These are phyloP conservation scores for Salix suchowensis DNA, from an alignment of 345 rosid genomes.

Conservation along the genomic window DNA sequence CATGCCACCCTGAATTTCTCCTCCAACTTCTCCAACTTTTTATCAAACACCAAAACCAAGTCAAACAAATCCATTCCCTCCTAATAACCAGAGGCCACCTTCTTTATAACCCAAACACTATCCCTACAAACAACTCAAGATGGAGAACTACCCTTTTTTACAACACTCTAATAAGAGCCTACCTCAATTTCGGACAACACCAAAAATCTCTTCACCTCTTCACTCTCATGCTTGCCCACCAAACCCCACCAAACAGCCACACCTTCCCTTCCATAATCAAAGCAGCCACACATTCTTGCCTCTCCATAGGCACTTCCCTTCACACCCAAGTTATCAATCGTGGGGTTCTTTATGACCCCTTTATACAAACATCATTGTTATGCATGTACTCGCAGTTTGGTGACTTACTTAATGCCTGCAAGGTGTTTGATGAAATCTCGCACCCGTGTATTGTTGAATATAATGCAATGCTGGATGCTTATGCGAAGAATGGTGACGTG, in stretches of 20 bases:
- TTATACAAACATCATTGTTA: conserved; percentile 52
- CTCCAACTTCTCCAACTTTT: conserved; percentile 53
- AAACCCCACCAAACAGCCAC: conserved; percentile 42
- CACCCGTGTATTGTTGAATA: too few species aligned
- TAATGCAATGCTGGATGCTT: too few species aligned
- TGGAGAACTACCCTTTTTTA: conserved; percentile 42
- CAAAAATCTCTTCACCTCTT: conserved; percentile 41
- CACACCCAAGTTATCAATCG: conserved; percentile 50
- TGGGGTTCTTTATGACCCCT: conserved; percentile 47
- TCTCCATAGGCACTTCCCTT: conserved; percentile 40
- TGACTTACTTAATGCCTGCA: conserved; percentile 23
- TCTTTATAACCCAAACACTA: background rate
- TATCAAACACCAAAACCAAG: conserved; percentile 35
- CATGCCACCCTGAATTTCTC: conserved; percentile 22
- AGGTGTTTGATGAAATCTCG: too few species aligned
- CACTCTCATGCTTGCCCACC: conserved; percentile 56
- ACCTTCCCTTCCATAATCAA: conserved; percentile 69
- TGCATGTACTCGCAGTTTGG: conserved; percentile 35
- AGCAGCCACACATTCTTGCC: conserved; percentile 24
- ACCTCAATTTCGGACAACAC: conserved; percentile 42
- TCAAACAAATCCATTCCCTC: conserved; percentile 52
- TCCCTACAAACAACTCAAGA: conserved; percentile 21
- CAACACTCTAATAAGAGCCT: conserved; percentile 58
- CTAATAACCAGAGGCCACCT: conserved; percentile 34
- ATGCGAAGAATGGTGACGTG: too few species aligned